Base-by-base conservation (phyloP, 164 flowering plant genomes). In the Tetracentron sinense region DNA sequence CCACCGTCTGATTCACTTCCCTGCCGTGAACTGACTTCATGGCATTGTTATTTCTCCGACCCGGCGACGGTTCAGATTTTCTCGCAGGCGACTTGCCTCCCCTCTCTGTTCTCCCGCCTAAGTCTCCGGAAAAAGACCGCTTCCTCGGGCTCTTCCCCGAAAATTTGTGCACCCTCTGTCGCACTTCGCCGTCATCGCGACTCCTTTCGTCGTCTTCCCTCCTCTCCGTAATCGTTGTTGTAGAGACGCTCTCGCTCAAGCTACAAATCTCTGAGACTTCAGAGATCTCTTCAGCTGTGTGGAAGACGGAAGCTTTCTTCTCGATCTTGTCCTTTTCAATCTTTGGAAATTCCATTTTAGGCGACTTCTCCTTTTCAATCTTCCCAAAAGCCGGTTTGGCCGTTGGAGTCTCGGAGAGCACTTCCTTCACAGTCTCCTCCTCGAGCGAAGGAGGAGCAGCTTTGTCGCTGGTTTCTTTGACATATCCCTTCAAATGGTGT, bases 351-450 rank as follows among this genome's bases (percentile, higher is more conserved):
- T 28, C 50, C 14, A 28, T 16, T 20, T 26, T n/a, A 23, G 33
- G 8, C 33, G 17, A 27, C 28, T 54, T 55, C 44, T 64, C n/a
- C 3, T 55, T 38, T 29, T 27, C 49, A 15, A 27, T 29, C n/a
- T 31, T 58, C 6, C 23, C 35, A 3, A 49, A 19, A 50, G 62
- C 22, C 21, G n/a, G 58, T 59, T 64, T 72, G 25, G 62, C 53
- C 6, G 61, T 42, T 25, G 85, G 78, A 8, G 83, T 80, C 53
- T 83, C 90, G 0, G 87, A 76, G 55, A 87, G 85, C 17, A 87
- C 88, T 76, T 87, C 89, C 57, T 87, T 87, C 7, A 87, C 93
- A 2, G 79, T 67, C 58, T 87, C 89, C 61, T 85, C 86, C 60
- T 82, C 89, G 1, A 46, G 29, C 10, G 33, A 38, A 47, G 12